phyloP scores from a whole-genome alignment of 306 rosid genomes.

The Styphnolobium japonicum region DNA sequence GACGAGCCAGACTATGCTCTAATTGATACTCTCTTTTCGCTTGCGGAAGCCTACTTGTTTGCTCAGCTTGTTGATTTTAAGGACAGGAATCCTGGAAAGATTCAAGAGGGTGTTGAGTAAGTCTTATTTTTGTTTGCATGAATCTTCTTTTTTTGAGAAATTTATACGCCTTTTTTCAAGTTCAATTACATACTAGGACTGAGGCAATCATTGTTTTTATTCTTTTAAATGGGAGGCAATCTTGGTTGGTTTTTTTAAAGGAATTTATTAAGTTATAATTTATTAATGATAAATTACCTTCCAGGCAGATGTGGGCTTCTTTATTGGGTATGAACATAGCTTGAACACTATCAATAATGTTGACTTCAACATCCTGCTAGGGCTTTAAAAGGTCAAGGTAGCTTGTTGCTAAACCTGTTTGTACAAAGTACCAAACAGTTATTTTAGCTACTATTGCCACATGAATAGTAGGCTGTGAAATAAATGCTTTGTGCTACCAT shows the following conservation, averaged over 20 bases:
- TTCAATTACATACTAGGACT: background rate
- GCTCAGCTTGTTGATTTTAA: conserved; percentile 87
- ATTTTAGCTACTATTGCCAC: background rate
- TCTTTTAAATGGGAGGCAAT: background rate
- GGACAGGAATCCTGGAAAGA: conserved; percentile 61
- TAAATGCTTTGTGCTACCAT: background rate
- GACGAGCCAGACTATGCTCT: conserved; percentile 96
- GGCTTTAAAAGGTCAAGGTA: background rate
- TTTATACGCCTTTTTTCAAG: background rate
- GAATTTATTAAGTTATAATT: background rate
- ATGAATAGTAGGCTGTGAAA: background rate
- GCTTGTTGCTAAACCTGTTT: background rate
- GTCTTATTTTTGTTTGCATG: conserved; percentile 30
- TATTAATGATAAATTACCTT: background rate
- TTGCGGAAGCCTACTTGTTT: conserved; percentile 96
- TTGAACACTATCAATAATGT: background rate
- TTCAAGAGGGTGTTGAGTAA: conserved; percentile 70
- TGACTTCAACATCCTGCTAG: background rate
- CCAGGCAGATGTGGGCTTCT: background rate
- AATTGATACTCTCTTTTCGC: conserved; percentile 90
- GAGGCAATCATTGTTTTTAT: background rate
- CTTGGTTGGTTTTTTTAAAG: background rate
- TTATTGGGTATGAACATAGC: background rate
- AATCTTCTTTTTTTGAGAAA: background rate
- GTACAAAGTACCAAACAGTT: background rate